Percentiles rank a stretch among this genome's conserved stretches.
These are phyloP conservation scores for Paraphoma sp. DNA, from an alignment of 2,329 filamentous ascomycete species.

Conservation along the genomic window DNA sequence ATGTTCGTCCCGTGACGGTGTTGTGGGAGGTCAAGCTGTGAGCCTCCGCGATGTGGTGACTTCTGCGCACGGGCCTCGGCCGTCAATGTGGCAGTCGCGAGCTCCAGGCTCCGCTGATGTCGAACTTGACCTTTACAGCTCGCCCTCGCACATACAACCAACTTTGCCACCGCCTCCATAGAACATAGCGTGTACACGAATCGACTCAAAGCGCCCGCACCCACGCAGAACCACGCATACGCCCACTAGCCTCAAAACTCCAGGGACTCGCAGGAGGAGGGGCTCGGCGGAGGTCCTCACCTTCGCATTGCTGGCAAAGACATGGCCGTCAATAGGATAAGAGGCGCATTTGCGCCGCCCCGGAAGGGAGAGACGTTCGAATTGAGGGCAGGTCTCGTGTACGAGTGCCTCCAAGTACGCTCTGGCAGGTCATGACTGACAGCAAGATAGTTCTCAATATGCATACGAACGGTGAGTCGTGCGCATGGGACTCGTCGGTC, in stretches of 20 bases:
- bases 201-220: constrained; percentile 2
- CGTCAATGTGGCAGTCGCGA: constrained; percentile 37
- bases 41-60: background rate
- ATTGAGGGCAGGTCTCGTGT: constrained; percentile 87
- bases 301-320: constrained; percentile 40
- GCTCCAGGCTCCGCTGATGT: constrained; percentile 25
- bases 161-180: background rate
- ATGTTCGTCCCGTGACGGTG: constrained; percentile 2
- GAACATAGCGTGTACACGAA: background rate
- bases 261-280: constrained; percentile 38
- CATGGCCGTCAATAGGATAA: constrained; percentile 97
- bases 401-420: constrained; percentile 30
- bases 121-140: constrained; percentile 10
- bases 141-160: constrained; percentile 9
- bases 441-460: constrained; percentile 82
- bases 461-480: constrained; percentile 79
- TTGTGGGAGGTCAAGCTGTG: no score
- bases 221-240: constrained; percentile 3
- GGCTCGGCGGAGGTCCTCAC: constrained; percentile 39
- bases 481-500: background rate
- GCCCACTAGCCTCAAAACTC: constrained; percentile 8
- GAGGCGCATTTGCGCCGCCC: constrained; percentile 89
- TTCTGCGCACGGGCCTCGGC: constrained; percentile 28
- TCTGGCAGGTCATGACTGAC: constrained; percentile 33
- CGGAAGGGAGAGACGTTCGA: constrained; percentile 98